Base-by-base conservation (phyloP, 345 rosid species). In the Raphanus raphanistrum region DNA sequence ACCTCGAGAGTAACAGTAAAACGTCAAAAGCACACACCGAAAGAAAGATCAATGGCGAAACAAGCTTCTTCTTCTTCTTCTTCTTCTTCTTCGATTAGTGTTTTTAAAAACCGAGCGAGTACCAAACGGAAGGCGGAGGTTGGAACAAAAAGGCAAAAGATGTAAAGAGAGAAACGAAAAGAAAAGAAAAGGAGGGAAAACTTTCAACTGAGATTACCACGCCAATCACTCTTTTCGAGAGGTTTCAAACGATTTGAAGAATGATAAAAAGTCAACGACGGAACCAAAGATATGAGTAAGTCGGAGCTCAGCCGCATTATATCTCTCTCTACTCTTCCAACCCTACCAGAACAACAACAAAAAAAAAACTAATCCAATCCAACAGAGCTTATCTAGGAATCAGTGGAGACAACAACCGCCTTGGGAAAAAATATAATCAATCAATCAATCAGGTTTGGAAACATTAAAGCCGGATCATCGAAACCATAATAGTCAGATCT, bases 141-240 rank as follows among this genome's bases (percentile, higher is more conserved):
- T 17, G 35, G 36, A 33, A 13, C 1, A 16, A 4, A 4, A 21
- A 75, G 52, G 62, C 50, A 45, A 63, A 36, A 54, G 38, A 61
- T 61, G 5, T 61, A 58, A 38, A 50, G 57, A 15, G 57, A 15
- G 57, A 2, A 50, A 50, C 55, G 57, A 72, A 36, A 76, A 70
- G 2, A 28, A 28, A 28, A 15, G 21, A 2, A 50, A 50, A 21
- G 57, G 66, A 36, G 75, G 70, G 3, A 28, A 2, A 28, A 28
- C 3, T 2, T 89, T 91, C 84, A 93, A 89, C 98, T 89, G 82
- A 93, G 97, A 85, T 91, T 90, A 90, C 96, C 97, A 86, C 97
- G 99, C 82, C 98, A 85, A 89, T 91, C 95, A 75, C 97, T 63
- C 79, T 95, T 95, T 71, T 90, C 81, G 50, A 95, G 96, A 80